These are phyloP conservation scores for Fusarium equiseti DNA, from an alignment of 2,329 filamentous ascomycete genomes.

Conservation along the genomic window DNA sequence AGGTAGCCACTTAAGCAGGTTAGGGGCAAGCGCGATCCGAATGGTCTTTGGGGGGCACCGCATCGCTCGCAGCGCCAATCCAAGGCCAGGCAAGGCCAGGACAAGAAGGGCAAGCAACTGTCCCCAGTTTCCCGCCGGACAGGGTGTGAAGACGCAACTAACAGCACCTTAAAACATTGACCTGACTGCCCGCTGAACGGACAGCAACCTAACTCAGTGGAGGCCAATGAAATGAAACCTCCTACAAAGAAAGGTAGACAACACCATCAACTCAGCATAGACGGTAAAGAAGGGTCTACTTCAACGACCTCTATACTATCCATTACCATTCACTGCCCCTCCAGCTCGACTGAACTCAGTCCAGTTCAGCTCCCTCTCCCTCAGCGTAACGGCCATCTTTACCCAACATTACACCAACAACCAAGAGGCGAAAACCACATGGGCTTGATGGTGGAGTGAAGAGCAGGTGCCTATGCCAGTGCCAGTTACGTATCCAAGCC, in stretches of 20 bases:
- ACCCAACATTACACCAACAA: slow-evolving; percentile 12
- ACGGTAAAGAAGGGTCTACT: slow-evolving; percentile 11
- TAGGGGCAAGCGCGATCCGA: slow-evolving; percentile 42
- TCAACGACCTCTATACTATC: not conserved
- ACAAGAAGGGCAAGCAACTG: slow-evolving; percentile 32
- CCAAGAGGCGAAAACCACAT: slow-evolving; percentile 16
- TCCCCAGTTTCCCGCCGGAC: slow-evolving; percentile 33
- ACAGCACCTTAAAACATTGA: slow-evolving; percentile 20
- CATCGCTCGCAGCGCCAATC: slow-evolving; percentile 34
- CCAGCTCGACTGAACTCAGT: not conserved
- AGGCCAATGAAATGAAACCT: not conserved
- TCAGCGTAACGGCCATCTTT: not conserved
- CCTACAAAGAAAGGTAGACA: slow-evolving; percentile 6
- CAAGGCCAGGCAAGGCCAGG: slow-evolving; percentile 6
- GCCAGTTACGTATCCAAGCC: slow-evolving; percentile 31
- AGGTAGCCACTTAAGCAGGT: slow-evolving; percentile 40
- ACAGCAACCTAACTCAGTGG: not conserved
- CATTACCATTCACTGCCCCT: slow-evolving; percentile 1
- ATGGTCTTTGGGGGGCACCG: slow-evolving; percentile 7
- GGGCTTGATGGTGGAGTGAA: slow-evolving; percentile 12
- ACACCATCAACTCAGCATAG: slow-evolving; percentile 23
- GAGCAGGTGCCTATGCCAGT: slow-evolving; percentile 14
- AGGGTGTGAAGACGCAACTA: slow-evolving; percentile 24
- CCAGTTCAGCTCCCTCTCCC: slow-evolving; percentile 7
- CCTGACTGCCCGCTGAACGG: not conserved